Percentiles rank a stretch among this genome's conserved stretches.
These are phyloP conservation scores for Funneliformis mosseae DNA, from an alignment of 192 early-diverging fungal species.

Conservation along the genomic window DNA sequence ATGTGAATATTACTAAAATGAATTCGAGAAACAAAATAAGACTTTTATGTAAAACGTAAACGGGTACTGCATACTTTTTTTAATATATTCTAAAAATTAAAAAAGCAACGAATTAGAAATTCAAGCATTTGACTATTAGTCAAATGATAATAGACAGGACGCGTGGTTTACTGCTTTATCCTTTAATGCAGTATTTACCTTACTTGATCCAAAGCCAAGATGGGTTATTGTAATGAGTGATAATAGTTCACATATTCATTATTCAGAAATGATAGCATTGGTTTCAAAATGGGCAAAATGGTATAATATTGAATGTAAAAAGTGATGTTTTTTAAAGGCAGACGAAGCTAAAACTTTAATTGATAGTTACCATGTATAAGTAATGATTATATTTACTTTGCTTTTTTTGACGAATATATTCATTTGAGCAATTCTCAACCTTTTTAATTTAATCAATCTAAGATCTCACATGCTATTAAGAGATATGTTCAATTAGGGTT, in stretches of 20 bases:
- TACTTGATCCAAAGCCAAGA: neutral
- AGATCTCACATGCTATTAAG: constrained; percentile 8
- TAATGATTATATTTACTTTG: neutral
- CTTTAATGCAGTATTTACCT: neutral
- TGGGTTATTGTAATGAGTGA: constrained; percentile 2
- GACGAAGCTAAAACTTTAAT: neutral
- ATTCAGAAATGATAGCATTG: neutral
- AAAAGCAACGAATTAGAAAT: neutral
- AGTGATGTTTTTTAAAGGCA: neutral
- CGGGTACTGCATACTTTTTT: neutral
- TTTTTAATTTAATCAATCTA: neutral
- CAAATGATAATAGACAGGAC: neutral
- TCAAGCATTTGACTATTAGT: neutral
- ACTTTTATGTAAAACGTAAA: neutral
- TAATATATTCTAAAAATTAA: neutral
- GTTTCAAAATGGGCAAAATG: neutral
- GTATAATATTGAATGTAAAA: constrained; percentile 15
- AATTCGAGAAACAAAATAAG: neutral
- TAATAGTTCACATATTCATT: neutral
- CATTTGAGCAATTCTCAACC: too few species aligned
- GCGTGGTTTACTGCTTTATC: neutral
- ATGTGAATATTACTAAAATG: neutral
- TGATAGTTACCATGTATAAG: neutral
- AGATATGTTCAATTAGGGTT: neutral
- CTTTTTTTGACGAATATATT: too few species aligned